A percentile compares a stretch with the other conserved stretches of the same genome.
Evolutionary conservation across 257 asterid species (phyloP).

Genomic region (Solanum sitiens): DNA sequence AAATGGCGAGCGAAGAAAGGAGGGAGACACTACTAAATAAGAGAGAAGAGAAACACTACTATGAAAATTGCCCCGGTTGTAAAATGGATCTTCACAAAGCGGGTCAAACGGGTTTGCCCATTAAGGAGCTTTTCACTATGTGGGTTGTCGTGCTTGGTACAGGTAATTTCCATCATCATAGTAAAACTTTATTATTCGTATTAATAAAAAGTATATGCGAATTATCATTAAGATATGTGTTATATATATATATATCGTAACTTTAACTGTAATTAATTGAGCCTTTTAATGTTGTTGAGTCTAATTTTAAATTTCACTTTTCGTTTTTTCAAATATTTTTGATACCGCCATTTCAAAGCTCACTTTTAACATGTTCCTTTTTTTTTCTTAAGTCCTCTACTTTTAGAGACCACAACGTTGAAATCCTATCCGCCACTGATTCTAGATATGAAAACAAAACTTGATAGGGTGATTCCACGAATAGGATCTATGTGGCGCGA

Average conservation of each 20-base stretch:
- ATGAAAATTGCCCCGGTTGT: constrained; percentile 55
- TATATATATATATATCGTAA: background rate
- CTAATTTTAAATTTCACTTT: too few species aligned
- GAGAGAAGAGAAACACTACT: constrained; percentile 8
- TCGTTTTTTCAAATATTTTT: too few species aligned
- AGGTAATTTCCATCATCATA: constrained; percentile 6
- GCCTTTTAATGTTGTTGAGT: too few species aligned
- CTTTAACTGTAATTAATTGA: too few species aligned
- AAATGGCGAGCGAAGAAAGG: background rate
- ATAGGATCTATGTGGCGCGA: too few species aligned
- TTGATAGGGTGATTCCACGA: too few species aligned
- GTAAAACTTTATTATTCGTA: background rate
- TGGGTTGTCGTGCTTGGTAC: constrained; percentile 45
- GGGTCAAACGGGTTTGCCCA: constrained; percentile 29
- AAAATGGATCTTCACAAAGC: constrained; percentile 31
- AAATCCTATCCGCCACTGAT: too few species aligned
- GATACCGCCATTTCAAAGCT: too few species aligned
- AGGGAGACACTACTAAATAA: constrained; percentile 18
- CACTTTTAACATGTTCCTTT: too few species aligned
- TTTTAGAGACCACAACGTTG: too few species aligned
- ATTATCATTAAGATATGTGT: background rate
- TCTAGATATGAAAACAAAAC: too few species aligned
- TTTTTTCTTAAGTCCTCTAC: too few species aligned
- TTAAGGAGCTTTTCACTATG: constrained; percentile 29
- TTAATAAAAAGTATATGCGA: background rate